Base-by-base conservation (phyloP, 1,139 yeast genomes). In the Suhomyces bokatorum region DNA sequence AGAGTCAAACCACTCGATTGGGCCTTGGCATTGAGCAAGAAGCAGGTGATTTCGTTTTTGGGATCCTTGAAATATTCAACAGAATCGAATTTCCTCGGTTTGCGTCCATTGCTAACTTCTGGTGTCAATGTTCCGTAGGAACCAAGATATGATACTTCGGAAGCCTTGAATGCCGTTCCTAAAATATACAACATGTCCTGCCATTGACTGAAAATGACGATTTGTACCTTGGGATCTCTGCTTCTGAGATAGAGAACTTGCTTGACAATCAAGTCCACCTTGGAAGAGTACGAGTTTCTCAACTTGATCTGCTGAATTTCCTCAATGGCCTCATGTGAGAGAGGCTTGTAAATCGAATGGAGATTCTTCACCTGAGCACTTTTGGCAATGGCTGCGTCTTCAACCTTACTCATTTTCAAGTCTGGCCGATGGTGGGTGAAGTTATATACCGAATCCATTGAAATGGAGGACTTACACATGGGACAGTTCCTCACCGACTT, bases 1-100 rank as follows among this genome's bases (percentile, higher is more conserved):
- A 93, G 73, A 3, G 96, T 93, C 53, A 93, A 70, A 0, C 98
- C 99, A 27, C 97, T 82, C 9, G 96, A 90, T 58, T 90, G 88
- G 0, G 91, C 86, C 54, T 81, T 84, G 0, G 97, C 93, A 64
- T 89, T 88, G 52, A 93, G 67, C 35, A 93, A 64, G 57, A 91
- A 83, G 61, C 97, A 90, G 0, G 97, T 86, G n/a, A 87, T 77
- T 0, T 69, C 63, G 4, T 79, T 69, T 47, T 48, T 44, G 1
- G 88, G 80, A 41, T 75, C 76, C 51, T 85, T 87, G 66, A 91
- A 91, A 35, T 66, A 66, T 37, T 82, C 82, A 36, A 85, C 83
- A 14, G 78, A 76, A 30, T 73, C 70, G 47, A 63, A 59, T 42
- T 64, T 66, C 26, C 60, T 59, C 17, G 61, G 52, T 14, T 64